These are phyloP conservation scores for Candolleomyces aberdarensis DNA, from an alignment of 768 basidiomycete species.

Conservation along the genomic window DNA sequence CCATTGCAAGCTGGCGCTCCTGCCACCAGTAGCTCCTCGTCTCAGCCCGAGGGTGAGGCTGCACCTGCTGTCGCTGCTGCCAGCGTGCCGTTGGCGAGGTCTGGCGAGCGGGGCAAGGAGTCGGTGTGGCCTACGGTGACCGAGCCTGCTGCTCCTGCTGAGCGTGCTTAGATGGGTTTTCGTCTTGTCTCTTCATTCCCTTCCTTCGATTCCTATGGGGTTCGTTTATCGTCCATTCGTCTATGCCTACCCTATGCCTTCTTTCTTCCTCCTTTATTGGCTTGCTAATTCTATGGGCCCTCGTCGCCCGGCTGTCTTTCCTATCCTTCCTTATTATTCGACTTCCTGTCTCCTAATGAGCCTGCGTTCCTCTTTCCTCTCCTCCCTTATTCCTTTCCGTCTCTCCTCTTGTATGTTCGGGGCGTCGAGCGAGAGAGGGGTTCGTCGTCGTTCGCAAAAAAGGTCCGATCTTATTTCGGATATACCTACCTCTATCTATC, in stretches of 20 bases:
- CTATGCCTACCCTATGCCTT: neutral
- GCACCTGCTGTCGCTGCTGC: constrained; percentile 15
- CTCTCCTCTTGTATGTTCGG: neutral
- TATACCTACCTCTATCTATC: neutral
- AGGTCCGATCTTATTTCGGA: no score
- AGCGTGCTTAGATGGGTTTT: constrained; percentile 15
- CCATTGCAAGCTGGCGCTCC: constrained; percentile 9
- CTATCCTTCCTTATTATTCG: no score
- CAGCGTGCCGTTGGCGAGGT: constrained; percentile 3
- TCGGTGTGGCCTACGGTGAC: constrained; percentile 3
- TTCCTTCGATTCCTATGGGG: neutral
- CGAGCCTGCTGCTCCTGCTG: constrained; percentile 8
- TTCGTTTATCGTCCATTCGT: constrained; percentile 1
- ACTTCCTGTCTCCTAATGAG: neutral
- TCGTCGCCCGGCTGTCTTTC: neutral
- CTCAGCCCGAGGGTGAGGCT: constrained; percentile 6
- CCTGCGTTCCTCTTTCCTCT: neutral
- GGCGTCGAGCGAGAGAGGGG: no score
- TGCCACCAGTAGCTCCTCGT: neutral
- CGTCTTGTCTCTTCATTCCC: constrained; percentile 19
- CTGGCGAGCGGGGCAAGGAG: constrained; percentile 7
- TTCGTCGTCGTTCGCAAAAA: no score
- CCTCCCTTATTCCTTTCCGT: neutral
- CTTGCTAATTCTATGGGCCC: neutral
- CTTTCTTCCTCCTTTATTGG: neutral